Evolutionary conservation across 805 yeast species (phyloP).

Genomic region (Candida maesae): DNA sequence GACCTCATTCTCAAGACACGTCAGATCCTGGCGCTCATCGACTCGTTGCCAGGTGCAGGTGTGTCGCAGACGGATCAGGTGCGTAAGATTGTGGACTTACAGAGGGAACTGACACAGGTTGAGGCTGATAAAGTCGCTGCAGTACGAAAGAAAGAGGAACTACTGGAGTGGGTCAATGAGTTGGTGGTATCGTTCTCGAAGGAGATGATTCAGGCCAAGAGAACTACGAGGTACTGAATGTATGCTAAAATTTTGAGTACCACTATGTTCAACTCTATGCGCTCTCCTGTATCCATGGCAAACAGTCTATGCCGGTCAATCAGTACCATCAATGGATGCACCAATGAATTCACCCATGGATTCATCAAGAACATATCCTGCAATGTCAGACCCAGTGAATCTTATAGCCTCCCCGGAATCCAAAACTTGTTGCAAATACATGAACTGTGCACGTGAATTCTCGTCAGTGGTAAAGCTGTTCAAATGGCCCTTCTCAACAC

Average conservation of each 20-base stretch:
- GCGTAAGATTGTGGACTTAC: slow-evolving; percentile 55
- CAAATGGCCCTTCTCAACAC: slow-evolving; percentile 49
- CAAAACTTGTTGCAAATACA: no score
- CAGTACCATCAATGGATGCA: slow-evolving; percentile 12
- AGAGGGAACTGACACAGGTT: slow-evolving; percentile 54
- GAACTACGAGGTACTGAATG: slow-evolving; percentile 1
- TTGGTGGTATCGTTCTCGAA: slow-evolving; percentile 50
- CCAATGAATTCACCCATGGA: slow-evolving; percentile 44
- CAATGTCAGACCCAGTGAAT: no score
- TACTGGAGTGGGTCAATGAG: slow-evolving; percentile 59
- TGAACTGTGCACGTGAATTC: slow-evolving; percentile 29
- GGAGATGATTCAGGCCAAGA: slow-evolving; percentile 35
- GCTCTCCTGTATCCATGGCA: no score
- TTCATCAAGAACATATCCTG: slow-evolving; percentile 34
- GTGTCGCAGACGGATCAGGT: slow-evolving; percentile 75
- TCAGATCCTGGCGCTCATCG: slow-evolving; percentile 82
- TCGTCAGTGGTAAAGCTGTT: slow-evolving; percentile 24
- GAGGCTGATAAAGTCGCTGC: slow-evolving; percentile 57
- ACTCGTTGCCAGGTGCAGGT: slow-evolving; percentile 90
- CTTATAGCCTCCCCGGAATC: no score
- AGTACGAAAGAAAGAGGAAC: slow-evolving; percentile 57
- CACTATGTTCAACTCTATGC: no score
- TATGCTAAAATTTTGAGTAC: no score
- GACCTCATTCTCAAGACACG: slow-evolving; percentile 83
- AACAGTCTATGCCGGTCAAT: neutral